Base-by-base conservation (phyloP, 106 monocot genomes). In the Posidonia australis region DNA sequence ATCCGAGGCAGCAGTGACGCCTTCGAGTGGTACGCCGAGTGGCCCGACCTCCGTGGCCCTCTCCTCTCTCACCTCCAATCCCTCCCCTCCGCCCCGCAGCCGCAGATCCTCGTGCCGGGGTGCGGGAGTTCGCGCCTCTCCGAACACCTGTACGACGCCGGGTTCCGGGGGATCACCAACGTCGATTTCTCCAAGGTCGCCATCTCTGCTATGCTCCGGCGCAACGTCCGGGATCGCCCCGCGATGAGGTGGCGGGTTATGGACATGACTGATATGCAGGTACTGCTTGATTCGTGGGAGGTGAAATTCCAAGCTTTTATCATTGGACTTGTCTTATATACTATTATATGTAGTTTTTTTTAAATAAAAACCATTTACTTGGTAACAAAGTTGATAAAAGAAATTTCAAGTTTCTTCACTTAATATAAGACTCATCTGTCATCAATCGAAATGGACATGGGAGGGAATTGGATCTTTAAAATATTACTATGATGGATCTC, bases 11-110 rank as follows among this genome's bases (percentile, higher is more conserved):
- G 78, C 49, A 84, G 77, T 46, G 96, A 90, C 62, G 78, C 84
- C 20, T 96, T 96, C 72, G 96, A 96, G 74, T 96, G 96, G 96
- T 94, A 94, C 74, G 90, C 96, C 26, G 90, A 96, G 47, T 96
- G 96, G 96, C 72, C 78, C 10, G 58, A 22, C 28, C 78, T 96
- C 60, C 65, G 70, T 1, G 61, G 27, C 45, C 74, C 82, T 16
- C 82, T 96, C 55, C 72, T 86, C 60, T 27, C 74, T 62, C 72
- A 88, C 25, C 78, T 89, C 62, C 47, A 66, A 9, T 60, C 73
- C 57, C n/a, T 61, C 51, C 2, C 49, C 66, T 14, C 64, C 47
- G 69, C 45, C 16, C 32, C 54, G 1, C 11, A 17, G 29, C 51
- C 64, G 32, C 67, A 80, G 74, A 81, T 96, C 18, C 96, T 96